Percentiles rank a stretch among this genome's conserved stretches.
Evolutionary conservation across 2,329 filamentous ascomycete species (phyloP).

Genomic region (Fusarium protoensiforme): DNA sequence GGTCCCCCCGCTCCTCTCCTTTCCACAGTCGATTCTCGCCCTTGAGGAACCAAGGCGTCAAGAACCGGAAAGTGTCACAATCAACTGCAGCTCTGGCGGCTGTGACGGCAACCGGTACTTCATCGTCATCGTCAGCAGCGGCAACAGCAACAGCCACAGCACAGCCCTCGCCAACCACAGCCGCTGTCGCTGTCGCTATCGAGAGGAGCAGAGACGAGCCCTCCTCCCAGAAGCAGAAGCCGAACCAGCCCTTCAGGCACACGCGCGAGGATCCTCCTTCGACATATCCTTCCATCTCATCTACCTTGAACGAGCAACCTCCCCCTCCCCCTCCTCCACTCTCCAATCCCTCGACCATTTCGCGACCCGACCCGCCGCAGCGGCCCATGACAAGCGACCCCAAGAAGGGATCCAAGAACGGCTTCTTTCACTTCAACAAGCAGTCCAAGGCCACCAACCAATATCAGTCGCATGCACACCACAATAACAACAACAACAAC

Average conservation of each 20-base stretch:
- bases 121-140: constrained; percentile 4
- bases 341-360: constrained; percentile 29
- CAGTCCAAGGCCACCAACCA: constrained; percentile 55
- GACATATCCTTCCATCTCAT: constrained; percentile 43
- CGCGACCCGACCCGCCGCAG: constrained; percentile 21
- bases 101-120: constrained; percentile 7
- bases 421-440: constrained; percentile 65
- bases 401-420: constrained; percentile 58
- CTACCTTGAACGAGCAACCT: constrained; percentile 36
- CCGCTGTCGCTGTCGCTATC: constrained; percentile 29
- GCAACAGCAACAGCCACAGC: not conserved
- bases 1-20: constrained; percentile 59
- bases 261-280: constrained; percentile 38
- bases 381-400: constrained; percentile 47
- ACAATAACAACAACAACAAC: constrained; percentile 5
- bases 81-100: constrained; percentile 35
- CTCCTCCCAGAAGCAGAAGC: constrained; percentile 41
- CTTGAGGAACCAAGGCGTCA: constrained; percentile 39
- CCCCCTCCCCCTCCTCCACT: constrained; percentile 23
- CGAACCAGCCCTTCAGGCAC: constrained; percentile 43
- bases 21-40: constrained; percentile 56
- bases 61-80: constrained; percentile 39
- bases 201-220: constrained; percentile 31
- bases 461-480: constrained; percentile 37
- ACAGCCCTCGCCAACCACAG: constrained; percentile 26